Conservation (phyloP, 345 rosid genomes). For the Eucalyptus microcorys region DNA sequence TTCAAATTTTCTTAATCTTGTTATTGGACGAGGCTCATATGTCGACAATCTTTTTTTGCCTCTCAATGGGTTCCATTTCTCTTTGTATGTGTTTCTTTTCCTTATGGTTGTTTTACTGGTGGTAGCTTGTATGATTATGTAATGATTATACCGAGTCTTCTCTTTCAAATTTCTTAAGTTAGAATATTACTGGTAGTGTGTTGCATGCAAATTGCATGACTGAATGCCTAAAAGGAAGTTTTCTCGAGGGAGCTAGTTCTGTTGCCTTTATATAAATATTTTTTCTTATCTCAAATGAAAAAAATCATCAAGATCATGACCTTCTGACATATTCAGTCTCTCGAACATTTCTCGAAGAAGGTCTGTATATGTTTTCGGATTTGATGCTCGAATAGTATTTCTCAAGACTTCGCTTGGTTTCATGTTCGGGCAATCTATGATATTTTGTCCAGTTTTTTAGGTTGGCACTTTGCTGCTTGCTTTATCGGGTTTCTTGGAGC, state of each 20-base stretch:
- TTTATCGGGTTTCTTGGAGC: not conserved
- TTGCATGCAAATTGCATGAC: not conserved
- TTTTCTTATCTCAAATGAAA: not conserved
- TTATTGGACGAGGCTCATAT: not conserved
- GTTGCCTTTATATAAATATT: not conserved
- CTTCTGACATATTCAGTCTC: not conserved
- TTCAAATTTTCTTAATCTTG: not conserved
- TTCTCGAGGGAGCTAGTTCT: not conserved
- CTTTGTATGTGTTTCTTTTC: not conserved
- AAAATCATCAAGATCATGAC: not conserved
- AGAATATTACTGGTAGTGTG: not conserved
- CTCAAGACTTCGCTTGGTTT: not conserved
- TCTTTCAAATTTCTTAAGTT: not conserved
- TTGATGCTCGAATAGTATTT: not conserved
- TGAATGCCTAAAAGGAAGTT: not conserved
- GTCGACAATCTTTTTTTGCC: not conserved
- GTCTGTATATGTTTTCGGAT: not conserved
- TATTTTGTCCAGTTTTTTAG: not conserved
- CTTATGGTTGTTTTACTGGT: not conserved
- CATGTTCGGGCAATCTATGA: not conserved
- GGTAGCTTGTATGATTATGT: not conserved
- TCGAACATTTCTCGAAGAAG: not conserved
- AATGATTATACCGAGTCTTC: not conserved
- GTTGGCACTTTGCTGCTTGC: not conserved
- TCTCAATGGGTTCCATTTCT: not conserved